Evolutionary conservation across 179 eudicot genomes (phyloP), one percentile per base, ranked within the genome.

Genomic region (Beta corolliflora): DNA sequence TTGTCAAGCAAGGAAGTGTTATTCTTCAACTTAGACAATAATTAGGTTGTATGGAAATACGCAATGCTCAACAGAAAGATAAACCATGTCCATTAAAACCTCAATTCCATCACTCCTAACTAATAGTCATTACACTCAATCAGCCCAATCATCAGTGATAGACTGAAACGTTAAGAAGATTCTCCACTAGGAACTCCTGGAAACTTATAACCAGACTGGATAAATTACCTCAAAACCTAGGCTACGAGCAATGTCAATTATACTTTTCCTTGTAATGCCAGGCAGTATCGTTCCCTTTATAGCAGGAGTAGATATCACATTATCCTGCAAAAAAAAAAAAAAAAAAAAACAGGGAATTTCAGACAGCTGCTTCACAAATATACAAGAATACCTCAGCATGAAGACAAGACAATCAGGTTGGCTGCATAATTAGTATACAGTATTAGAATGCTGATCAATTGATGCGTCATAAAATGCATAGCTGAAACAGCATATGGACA

Each of bases 261-360:
- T 92, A 81, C 99, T 95, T 91, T 95, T 95, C 79, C 99, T 80
- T 1, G 99, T 95, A 77, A 95, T 94, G 73, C 99, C 98, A 74
- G 99, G 98, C n/a, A 94, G 87, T 82, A 95, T 95, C 67, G 99
- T 95, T 84, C 99, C 99, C 84, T 89, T 91, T 45, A 94, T 85
- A 50, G 90, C 91, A 45, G 99, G 98, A 70, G 99, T 95, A 54
- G 93, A 85, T 81, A 94, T 91, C 79, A 89, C 85, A 81, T 95
- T 95, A 53, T 91, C 99, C 99, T 94, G 81, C 65, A 76, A 77
- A 36, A 76, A 71, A 71, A 3, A 19, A 55, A 25, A 25, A 25
- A 25, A 25, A 60, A 75, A 29, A 71, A 3, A 19, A 72, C 50
- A 58, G 44, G 36, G 36, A 16, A 44, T 13, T 48, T 66, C 63